Conservation (phyloP, 495 filamentous ascomycete species). For the Penicillium verhagenii region DNA sequence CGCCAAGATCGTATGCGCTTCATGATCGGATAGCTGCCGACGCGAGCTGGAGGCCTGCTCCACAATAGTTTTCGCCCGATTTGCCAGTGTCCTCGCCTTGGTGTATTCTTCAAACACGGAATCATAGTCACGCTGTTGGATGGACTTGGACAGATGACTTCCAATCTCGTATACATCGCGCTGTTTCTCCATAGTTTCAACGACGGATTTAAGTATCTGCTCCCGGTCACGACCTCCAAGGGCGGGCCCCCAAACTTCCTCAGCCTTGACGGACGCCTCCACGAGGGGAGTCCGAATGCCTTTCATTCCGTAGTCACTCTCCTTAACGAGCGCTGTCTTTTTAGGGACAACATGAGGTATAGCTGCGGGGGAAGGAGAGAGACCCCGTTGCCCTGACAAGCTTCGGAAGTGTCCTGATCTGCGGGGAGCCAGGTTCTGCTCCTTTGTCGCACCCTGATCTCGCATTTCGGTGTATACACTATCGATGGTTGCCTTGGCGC, state of each 20-base stretch:
- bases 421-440: constrained; percentile 55
- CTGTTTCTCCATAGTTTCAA: constrained; percentile 70
- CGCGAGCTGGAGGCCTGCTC: constrained; percentile 48
- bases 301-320: constrained; percentile 90
- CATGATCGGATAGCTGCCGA: constrained; percentile 60
- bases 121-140: constrained; percentile 88
- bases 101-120: constrained; percentile 81
- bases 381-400: constrained; percentile 48
- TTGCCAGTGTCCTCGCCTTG: constrained; percentile 70
- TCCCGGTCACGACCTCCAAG: constrained; percentile 91
- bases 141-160: constrained; percentile 73
- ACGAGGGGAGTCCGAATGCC: constrained; percentile 84
- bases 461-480: constrained; percentile 99
- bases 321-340: constrained; percentile 89
- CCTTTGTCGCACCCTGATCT: constrained; percentile 70
- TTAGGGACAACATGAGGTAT: constrained; percentile 35
- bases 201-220: constrained; percentile 72
- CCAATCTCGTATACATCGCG: constrained; percentile 78
- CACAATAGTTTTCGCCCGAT: constrained; percentile 66
- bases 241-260: constrained; percentile 95
- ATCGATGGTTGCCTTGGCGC: constrained; percentile 94
- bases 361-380: constrained; percentile 28
- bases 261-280: constrained; percentile 87
- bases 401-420: constrained; percentile 60
- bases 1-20: constrained; percentile 80